These are phyloP conservation scores for Thraustochytrium striatum DNA, from an alignment of 352 stramenopile genomes.

Conservation along the genomic window DNA sequence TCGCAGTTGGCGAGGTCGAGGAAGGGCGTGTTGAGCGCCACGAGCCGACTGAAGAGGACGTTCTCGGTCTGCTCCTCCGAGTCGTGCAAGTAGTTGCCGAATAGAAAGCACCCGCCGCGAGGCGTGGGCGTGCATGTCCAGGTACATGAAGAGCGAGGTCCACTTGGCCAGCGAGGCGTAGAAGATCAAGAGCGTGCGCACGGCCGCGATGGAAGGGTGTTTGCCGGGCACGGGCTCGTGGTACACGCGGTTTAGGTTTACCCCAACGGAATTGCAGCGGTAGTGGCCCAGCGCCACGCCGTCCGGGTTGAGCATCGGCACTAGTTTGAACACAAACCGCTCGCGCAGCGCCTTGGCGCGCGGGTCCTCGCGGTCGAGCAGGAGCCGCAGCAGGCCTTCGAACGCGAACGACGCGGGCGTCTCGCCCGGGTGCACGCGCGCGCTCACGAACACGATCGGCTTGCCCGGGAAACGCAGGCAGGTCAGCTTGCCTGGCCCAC, in stretches of 20 bases:
- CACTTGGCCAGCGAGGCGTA: slow-evolving; percentile 50
- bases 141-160: slow-evolving; percentile 71
- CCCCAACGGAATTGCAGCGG: slow-evolving; percentile 70
- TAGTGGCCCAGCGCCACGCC: slow-evolving; percentile 78
- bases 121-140: slow-evolving; percentile 82
- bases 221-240: slow-evolving; percentile 55
- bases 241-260: slow-evolving; percentile 85
- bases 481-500: neutral
- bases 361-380: slow-evolving; percentile 60
- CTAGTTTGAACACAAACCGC: slow-evolving; percentile 68
- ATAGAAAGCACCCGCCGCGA: slow-evolving; percentile 84
- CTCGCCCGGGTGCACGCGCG: slow-evolving; percentile 73
- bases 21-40: slow-evolving; percentile 66
- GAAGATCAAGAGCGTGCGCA: slow-evolving; percentile 36
- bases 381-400: slow-evolving; percentile 54
- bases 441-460: slow-evolving; percentile 63
- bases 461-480: slow-evolving; percentile 52
- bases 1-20: slow-evolving; percentile 78
- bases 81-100: slow-evolving; percentile 69
- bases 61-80: slow-evolving; percentile 68
- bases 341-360: slow-evolving; percentile 58
- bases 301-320: slow-evolving; percentile 76
- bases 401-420: slow-evolving; percentile 68
- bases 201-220: neutral
- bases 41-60: slow-evolving; percentile 70